Evolutionary conservation across 2,329 filamentous ascomycete species (phyloP), one percentile per base, ranked within the genome.

Genomic region (Ceratocystiopsis minuta): DNA sequence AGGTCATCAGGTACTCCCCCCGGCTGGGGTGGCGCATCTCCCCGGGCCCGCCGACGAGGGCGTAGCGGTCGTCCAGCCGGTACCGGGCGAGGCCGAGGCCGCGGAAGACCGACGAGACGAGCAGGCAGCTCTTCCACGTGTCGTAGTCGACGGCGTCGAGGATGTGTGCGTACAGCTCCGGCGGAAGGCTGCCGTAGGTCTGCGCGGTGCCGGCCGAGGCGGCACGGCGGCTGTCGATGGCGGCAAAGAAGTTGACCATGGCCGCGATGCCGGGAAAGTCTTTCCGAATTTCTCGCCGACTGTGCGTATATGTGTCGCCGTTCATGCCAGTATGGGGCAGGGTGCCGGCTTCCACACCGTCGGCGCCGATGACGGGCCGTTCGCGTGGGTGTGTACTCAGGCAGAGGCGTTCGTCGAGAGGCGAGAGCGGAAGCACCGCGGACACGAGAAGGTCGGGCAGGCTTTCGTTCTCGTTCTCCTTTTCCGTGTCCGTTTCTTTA

Each of bases 71-170:
- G 32, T 33, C 32, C 32, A 33, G 32, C 13, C 32, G 32, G 32
- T 33, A 33, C 10, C 13, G 32, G 6, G 32, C 9, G 13, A 33
- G 32, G 13, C 32, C 32, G 6, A 33, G 32, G 6, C 11, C 12
- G 32, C 32, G 32, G 32, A 33, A 15, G 5, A 33, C 3, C 16
- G 32, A 6, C 11, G 43, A 45, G 16, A 45, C 43, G 5, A 17
- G 12, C 3, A 42, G 34, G 12, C 43, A 45, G n/a, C 28, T 17
- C 40, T 42, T 34, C 43, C 40, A 45, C 3, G 43, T 45, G 11
- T 13, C 34, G 16, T 45, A 42, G 37, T 45, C 43, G 31, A 24
- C 11, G 10, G n/a, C 7, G 28, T 42, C 40, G 10, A 45, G 37
- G 7, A 45, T 42, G 2, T 10, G 34, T 5, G n/a, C 7, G 15